These are phyloP conservation scores for Paspalum notatum DNA, from an alignment of 176 grass and related monocot species.

Conservation along the genomic window DNA sequence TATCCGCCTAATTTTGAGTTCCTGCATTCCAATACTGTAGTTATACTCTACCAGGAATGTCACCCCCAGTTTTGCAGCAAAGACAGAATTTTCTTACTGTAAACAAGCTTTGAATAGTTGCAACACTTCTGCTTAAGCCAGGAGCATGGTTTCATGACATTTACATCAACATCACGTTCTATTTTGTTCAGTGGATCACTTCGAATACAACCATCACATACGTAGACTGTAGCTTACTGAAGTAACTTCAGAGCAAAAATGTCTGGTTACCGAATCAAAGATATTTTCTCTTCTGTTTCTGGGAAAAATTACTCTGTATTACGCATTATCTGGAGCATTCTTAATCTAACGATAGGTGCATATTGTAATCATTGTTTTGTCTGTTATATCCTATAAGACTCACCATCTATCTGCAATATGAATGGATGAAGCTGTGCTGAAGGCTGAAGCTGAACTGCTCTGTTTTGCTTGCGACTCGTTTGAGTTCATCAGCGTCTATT, in stretches of 20 bases:
- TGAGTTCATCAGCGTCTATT: background rate
- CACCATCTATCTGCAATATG: background rate
- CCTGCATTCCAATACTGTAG: too few relatives aligned
- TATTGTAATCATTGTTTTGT: background rate
- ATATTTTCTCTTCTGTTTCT: background rate
- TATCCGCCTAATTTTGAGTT: background rate
- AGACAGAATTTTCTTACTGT: too few relatives aligned
- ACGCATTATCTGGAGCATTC: background rate
- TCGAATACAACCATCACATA: background rate
- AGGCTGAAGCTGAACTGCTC: background rate
- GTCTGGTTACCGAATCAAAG: background rate
- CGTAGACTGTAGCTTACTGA: background rate
- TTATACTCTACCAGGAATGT: too few relatives aligned
- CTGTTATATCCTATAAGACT: background rate
- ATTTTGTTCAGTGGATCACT: background rate
- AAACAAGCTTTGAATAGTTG: background rate
- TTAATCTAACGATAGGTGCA: background rate
- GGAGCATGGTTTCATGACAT: background rate
- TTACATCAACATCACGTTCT: background rate
- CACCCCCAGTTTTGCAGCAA: too few relatives aligned
- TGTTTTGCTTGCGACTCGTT: background rate
- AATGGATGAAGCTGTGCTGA: background rate
- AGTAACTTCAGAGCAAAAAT: background rate
- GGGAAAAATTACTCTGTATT: background rate
- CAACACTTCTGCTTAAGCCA: background rate